phyloP scores from a whole-genome alignment of 129 eudicot genomes.

The Lactuca sativa region DNA sequence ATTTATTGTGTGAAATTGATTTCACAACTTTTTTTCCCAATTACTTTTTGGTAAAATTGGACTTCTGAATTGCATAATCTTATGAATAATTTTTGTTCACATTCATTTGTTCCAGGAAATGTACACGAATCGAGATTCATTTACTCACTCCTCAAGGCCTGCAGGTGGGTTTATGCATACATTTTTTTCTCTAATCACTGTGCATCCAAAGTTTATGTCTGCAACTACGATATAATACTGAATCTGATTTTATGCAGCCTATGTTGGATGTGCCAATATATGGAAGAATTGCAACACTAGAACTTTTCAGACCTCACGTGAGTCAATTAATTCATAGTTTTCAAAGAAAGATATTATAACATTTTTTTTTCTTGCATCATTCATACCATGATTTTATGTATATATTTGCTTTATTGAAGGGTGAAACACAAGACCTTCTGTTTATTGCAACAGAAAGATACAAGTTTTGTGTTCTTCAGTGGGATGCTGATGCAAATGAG shows the following conservation, averaged over 20 bases:
- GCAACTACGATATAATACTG: conserved; percentile 5
- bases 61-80: background rate
- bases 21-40: background rate
- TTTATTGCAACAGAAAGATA: conserved; percentile 97
- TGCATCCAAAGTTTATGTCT: background rate
- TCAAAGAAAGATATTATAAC: background rate
- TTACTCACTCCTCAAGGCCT: conserved; percentile 75
- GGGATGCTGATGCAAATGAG: conserved; percentile 84
- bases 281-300: conserved; percentile 95
- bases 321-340: conserved; percentile 32
- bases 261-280: conserved; percentile 95
- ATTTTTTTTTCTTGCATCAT: background rate
- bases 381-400: conserved; percentile 10
- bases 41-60: background rate
- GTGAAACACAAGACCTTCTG: conserved; percentile 93
- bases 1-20: background rate
- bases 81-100: background rate
- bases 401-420: conserved; percentile 40
- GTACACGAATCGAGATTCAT: conserved; percentile 95
- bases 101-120: conserved; percentile 58
- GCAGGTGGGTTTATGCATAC: conserved; percentile 49
- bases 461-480: conserved; percentile 92
- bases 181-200: background rate
- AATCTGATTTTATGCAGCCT: conserved; percentile 53
- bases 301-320: conserved; percentile 96